A percentile compares a stretch with the other conserved stretches of the same genome.
These are phyloP conservation scores for Kregervanrija delftensis DNA, from an alignment of 805 yeast genomes.

Conservation along the genomic window DNA sequence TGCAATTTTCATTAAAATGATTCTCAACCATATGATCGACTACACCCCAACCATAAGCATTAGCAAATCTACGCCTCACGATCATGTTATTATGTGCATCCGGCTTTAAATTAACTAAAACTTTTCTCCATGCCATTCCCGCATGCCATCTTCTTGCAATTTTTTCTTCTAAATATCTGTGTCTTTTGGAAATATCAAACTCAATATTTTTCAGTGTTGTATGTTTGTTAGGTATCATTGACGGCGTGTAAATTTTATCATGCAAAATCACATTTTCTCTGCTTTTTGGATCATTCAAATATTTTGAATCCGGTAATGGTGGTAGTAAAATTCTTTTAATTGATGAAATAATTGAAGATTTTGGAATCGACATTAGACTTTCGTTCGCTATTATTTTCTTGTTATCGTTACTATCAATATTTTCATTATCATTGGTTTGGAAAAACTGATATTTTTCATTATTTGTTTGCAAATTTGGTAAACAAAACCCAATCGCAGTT, in stretches of 20 bases:
- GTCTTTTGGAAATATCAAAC: constrained; percentile 27
- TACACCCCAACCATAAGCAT: constrained; percentile 94
- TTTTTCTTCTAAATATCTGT: constrained; percentile 56
- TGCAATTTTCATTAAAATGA: constrained; percentile 40
- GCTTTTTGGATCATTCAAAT: constrained; percentile 56
- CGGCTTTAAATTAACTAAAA: constrained; percentile 75
- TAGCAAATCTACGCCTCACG: constrained; percentile 82
- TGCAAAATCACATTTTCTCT: constrained; percentile 67
- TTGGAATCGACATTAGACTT: constrained; percentile 38
- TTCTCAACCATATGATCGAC: constrained; percentile 70
- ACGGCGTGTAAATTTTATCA: constrained; percentile 75
- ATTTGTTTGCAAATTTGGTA: constrained; percentile 23
- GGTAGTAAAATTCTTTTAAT: constrained; percentile 75
- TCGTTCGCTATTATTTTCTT: constrained; percentile 7
- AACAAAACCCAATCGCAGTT: constrained; percentile 37
- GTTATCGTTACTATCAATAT: constrained; percentile 9
- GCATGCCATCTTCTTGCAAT: constrained; percentile 88
- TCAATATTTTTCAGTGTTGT: constrained; percentile 21
- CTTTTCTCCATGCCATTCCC: constrained; percentile 85
- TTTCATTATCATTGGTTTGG: constrained; percentile 21
- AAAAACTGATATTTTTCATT: constrained; percentile 21
- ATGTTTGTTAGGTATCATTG: constrained; percentile 26
- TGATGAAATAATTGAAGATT: constrained; percentile 69
- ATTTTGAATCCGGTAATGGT: constrained; percentile 67
- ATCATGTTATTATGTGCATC: constrained; percentile 94